Percentiles rank a stretch among this genome's conserved stretches.
These are phyloP conservation scores for Rutstroemia sp. DNA, from an alignment of 2,329 filamentous ascomycete species.

Conservation along the genomic window DNA sequence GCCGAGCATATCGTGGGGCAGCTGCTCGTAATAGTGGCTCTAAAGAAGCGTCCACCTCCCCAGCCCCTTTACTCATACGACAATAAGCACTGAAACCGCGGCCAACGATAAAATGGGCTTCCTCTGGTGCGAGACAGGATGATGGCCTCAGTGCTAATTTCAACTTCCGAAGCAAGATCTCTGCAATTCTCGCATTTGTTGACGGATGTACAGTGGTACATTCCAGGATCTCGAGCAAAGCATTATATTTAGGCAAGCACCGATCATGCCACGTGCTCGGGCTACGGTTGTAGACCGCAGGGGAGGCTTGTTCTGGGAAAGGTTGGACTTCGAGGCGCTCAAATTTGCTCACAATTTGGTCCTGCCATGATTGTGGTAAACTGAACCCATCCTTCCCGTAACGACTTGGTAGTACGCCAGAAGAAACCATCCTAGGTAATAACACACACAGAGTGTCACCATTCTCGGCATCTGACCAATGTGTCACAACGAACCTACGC, in stretches of 20 bases:
- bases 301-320: slow-evolving; percentile 54
- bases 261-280: slow-evolving; percentile 53
- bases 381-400: slow-evolving; percentile 46
- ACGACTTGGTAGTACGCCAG: slow-evolving; percentile 45
- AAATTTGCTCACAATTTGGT: slow-evolving; percentile 64
- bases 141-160: slow-evolving; percentile 57
- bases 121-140: slow-evolving; percentile 49
- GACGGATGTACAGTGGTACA: slow-evolving; percentile 57
- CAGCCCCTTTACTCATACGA: slow-evolving; percentile 53
- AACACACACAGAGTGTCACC: slow-evolving; percentile 64
- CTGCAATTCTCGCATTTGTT: slow-evolving; percentile 57
- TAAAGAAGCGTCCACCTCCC: slow-evolving; percentile 51
- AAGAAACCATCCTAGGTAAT: slow-evolving; percentile 56
- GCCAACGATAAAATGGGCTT: slow-evolving; percentile 66
- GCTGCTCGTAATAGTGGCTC: slow-evolving; percentile 59
- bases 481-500: slow-evolving; percentile 61
- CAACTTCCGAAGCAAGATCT: slow-evolving; percentile 58
- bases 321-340: slow-evolving; percentile 55
- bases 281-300: slow-evolving; percentile 47
- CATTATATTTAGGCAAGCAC: slow-evolving; percentile 61
- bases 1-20: slow-evolving; percentile 57
- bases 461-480: slow-evolving; percentile 61
- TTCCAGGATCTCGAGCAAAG: slow-evolving; percentile 56
- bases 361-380: slow-evolving; percentile 63
- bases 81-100: slow-evolving; percentile 69